Conservation (phyloP, 2,329 filamentous ascomycete species). For the Trichoderma sp. region DNA sequence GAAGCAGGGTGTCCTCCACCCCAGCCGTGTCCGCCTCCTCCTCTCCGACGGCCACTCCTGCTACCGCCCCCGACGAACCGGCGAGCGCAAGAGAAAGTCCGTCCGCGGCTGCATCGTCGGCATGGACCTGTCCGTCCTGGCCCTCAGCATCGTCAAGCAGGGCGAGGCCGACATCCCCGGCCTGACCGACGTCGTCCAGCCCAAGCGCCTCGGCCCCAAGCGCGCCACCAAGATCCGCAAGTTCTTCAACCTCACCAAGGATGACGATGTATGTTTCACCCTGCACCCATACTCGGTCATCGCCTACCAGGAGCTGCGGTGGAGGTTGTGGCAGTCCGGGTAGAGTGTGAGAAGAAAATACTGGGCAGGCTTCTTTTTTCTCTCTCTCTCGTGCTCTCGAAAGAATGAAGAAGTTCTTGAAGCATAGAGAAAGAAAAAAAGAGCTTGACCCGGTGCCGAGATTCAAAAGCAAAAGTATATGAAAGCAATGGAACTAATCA, state of each 20-base stretch:
- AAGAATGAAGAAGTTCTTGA: not conserved
- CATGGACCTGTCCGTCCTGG: conserved; percentile 92
- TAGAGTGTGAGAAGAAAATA: conserved; percentile 61
- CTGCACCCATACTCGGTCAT: conserved; percentile 63
- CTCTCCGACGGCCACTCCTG: conserved; percentile 96
- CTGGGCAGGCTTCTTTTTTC: not conserved
- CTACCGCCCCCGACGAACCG: conserved; percentile 96
- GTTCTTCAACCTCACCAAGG: conserved; percentile 99
- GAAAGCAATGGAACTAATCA: conserved; percentile 44
- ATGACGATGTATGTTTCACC: conserved; percentile 94
- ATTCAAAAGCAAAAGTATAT: conserved; percentile 33
- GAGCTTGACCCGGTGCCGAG: conserved; percentile 23
- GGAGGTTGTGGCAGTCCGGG: conserved; percentile 50
- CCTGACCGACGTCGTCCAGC: conserved; percentile 95
- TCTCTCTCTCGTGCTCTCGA: not conserved
- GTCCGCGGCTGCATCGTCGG: conserved; percentile 99
- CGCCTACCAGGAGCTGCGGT: conserved; percentile 66
- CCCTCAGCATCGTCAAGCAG: conserved; percentile 96
- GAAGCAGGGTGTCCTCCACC: conserved; percentile 99
- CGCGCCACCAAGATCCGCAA: conserved; percentile 99
- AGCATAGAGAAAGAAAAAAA: not conserved
- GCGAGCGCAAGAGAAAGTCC: conserved; percentile 99
- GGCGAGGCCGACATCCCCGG: conserved; percentile 93
- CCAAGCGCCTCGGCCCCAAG: conserved; percentile 99
- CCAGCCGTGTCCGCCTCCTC: conserved; percentile 96